Base-by-base conservation (phyloP, 768 basidiomycete species). In the Tulasnella sp. region DNA sequence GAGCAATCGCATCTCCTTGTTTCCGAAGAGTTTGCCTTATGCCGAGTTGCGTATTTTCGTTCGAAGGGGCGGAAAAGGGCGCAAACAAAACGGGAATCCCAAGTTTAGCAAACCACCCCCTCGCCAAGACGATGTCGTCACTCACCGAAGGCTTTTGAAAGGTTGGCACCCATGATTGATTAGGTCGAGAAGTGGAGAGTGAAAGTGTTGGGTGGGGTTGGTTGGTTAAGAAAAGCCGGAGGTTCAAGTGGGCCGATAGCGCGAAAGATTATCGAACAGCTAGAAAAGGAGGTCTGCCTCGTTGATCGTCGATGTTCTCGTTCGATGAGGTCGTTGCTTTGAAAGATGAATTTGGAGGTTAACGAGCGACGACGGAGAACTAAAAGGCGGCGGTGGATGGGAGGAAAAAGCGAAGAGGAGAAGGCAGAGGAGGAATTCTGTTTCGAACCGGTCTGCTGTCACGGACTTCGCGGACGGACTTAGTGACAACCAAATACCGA, bases 131-230 rank as follows among this genome's bases (percentile, higher is more conserved):
- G 28, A 60, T 60, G 28, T 60, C 58, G 58, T 60, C 34, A 81
- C 82, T 75, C 48, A 82, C 82, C 82, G 24, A 82, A 50, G 22
- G 81, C 82, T 76, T 82, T 82, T 34, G 82, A 82, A n/a, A 82
- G 78, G 80, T 82, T 82, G 37, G 78, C 82, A 37, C 82, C 82
- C 82, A 82, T 82, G n/a, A 22, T 77, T 77, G 37, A 46, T 20
- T 46, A 46, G 6, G 44, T 77, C 31, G 14, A 8, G 69, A 72
- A 40, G 69, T 40, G 37, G 28, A 31, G 69, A 40, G 48, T 48
- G 44, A 44, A 40, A 42, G n/a, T 16, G 37, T 77, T 8, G n/a
- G 46, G 50, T 8, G 18, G 44, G 50, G 42, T 8, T 41, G 46
- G 22, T 42, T 58, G 46, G 20, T 22, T 14, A 37, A 37, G 54